phyloP scores from a whole-genome alignment of 495 filamentous ascomycete species.

The Massariosphaeria phaeospora region DNA sequence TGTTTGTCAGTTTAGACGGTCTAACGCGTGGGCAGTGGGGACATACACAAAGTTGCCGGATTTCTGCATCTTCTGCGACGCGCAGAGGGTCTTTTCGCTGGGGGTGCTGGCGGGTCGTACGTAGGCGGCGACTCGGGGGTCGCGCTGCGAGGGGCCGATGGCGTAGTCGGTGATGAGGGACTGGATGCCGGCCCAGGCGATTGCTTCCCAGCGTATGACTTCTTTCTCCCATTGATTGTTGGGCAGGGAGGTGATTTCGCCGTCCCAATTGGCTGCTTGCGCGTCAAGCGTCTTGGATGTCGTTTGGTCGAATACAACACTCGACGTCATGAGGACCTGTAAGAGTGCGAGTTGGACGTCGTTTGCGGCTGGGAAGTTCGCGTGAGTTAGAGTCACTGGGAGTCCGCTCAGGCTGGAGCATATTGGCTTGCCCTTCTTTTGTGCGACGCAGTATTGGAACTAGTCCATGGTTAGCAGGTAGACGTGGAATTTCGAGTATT shows the following conservation, averaged over 20 bases:
- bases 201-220: not conserved
- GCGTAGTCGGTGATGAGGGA: not conserved
- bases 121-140: not conserved
- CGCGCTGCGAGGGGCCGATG: not conserved
- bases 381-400: not conserved
- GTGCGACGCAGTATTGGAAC: conserved; percentile 14
- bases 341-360: conserved; percentile 4
- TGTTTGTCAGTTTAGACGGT: not conserved
- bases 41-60: conserved; percentile 3
- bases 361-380: conserved; percentile 7
- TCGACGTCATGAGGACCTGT: conserved; percentile 1
- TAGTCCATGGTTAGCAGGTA: not conserved
- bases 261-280: not conserved
- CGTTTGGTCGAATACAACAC: not conserved
- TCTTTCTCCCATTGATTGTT: conserved; percentile 3
- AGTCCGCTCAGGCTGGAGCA: conserved; percentile 1
- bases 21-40: not conserved
- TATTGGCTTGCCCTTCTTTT: not conserved
- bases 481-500: not conserved
- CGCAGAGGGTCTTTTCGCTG: not conserved
- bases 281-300: not conserved
- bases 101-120: not conserved
- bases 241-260: not conserved
- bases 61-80: conserved; percentile 8
- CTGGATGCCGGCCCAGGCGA: conserved; percentile 2